These are phyloP conservation scores for Epichloe elymi DNA, from an alignment of 2,329 filamentous ascomycete genomes.

Conservation along the genomic window DNA sequence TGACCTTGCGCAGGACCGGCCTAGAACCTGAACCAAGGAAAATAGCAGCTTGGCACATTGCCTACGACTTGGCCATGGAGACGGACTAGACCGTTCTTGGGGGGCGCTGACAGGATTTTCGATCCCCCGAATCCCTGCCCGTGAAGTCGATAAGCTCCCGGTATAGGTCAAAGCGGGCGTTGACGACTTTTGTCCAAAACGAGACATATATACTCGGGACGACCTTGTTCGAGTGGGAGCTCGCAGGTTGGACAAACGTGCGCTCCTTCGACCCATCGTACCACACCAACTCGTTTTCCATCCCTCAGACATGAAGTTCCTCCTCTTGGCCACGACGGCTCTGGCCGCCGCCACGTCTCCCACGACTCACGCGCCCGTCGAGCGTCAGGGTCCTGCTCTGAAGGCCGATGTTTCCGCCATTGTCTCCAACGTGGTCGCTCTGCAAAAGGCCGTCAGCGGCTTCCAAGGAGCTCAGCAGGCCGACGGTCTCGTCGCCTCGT, in stretches of 20 bases:
- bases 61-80: too few relatives aligned
- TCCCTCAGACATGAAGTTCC: constrained; percentile 4
- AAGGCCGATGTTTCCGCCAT: not conserved
- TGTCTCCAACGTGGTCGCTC: not conserved
- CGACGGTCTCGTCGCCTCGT: not conserved
- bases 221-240: too few relatives aligned
- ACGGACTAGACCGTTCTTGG: too few relatives aligned
- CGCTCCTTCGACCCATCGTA: not conserved
- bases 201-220: too few relatives aligned
- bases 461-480: not conserved
- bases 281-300: not conserved
- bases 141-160: too few relatives aligned
- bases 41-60: too few relatives aligned
- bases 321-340: constrained; percentile 5
- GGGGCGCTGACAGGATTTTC: too few relatives aligned
- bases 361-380: not conserved
- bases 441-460: not conserved
- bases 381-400: not conserved
- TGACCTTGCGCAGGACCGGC: too few relatives aligned
- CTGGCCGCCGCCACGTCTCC: not conserved
- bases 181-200: too few relatives aligned
- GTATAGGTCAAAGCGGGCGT: too few relatives aligned
- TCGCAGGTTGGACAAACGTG: not conserved
- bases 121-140: too few relatives aligned
- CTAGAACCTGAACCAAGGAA: too few relatives aligned